Percentiles rank a stretch among this genome's conserved stretches.
phyloP scores from a whole-genome alignment of 2,329 filamentous ascomycete genomes.

The Sporothrix luriei region DNA sequence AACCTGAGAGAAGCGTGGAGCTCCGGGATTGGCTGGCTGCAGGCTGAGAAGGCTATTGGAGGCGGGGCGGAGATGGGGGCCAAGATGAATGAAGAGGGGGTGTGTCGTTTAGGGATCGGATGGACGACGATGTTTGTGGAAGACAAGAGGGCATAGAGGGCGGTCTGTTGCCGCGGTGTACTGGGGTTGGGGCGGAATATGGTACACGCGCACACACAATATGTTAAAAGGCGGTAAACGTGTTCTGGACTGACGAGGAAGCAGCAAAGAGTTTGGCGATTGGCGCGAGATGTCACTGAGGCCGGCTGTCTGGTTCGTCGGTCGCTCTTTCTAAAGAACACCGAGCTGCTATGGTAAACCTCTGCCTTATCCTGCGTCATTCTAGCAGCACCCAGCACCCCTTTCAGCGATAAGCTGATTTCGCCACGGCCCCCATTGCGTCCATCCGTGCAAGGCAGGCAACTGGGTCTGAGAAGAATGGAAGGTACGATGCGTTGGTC shows the following conservation, averaged over 20 bases:
- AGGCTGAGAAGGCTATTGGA: constrained; percentile 3
- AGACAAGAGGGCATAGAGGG: too few relatives aligned
- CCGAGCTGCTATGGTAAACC: too few relatives aligned
- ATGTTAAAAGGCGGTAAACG: too few relatives aligned
- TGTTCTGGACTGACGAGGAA: too few relatives aligned
- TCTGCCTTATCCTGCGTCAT: neutral
- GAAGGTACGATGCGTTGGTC: constrained; percentile 20
- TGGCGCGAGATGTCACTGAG: neutral
- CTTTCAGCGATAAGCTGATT: neutral
- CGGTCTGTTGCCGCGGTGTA: too few relatives aligned
- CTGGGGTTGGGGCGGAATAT: too few relatives aligned
- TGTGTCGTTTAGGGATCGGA: neutral
- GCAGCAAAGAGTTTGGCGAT: too few relatives aligned
- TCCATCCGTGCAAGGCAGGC: neutral
- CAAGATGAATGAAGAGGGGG: constrained; percentile 13
- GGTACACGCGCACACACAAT: too few relatives aligned
- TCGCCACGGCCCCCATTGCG: neutral
- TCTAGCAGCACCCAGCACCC: neutral
- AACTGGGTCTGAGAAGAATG: neutral
- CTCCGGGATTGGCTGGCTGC: constrained; percentile 34
- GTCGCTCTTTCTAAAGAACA: neutral
- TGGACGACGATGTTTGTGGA: neutral
- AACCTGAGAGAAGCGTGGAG: constrained; percentile 33
- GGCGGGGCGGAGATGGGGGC: constrained; percentile 25
- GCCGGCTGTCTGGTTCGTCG: neutral